Evolutionary conservation across 345 rosid species (phyloP).

Genomic region (Orychophragmus violaceus): DNA sequence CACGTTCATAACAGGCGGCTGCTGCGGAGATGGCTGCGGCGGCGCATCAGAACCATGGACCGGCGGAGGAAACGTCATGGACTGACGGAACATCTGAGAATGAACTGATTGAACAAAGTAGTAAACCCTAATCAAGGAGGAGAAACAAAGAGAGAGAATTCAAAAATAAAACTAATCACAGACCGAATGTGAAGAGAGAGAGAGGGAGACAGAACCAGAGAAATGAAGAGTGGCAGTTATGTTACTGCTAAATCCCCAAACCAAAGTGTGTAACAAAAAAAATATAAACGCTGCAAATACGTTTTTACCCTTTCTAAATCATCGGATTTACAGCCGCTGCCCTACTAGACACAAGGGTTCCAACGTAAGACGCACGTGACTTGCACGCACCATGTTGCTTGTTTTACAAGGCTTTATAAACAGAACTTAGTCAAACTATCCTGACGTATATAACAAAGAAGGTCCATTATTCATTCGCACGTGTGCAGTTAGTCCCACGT

Average conservation of each 20-base stretch:
- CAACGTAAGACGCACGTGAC: slow-evolving; percentile 29
- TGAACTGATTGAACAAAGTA: too few species aligned
- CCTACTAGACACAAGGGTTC: neutral
- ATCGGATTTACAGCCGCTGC: neutral
- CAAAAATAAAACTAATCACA: too few species aligned
- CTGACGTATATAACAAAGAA: neutral
- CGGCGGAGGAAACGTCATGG: too few species aligned
- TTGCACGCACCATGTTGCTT: slow-evolving; percentile 18
- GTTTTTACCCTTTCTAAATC: neutral
- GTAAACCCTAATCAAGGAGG: slow-evolving; percentile 31
- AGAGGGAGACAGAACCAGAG: slow-evolving; percentile 3
- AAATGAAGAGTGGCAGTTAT: slow-evolving; percentile 31
- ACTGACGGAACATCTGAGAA: slow-evolving; percentile 27
- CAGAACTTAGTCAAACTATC: slow-evolving; percentile 11
- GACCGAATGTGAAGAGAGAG: slow-evolving; percentile 10
- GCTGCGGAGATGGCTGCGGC: slow-evolving; percentile 4
- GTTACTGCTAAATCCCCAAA: slow-evolving; percentile 17
- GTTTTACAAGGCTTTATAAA: slow-evolving; percentile 10
- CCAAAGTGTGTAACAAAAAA: slow-evolving; percentile 6
- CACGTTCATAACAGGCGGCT: slow-evolving; percentile 4
- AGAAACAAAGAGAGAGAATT: neutral
- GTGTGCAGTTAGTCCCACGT: slow-evolving; percentile 10
- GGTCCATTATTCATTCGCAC: neutral
- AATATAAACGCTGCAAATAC: neutral
- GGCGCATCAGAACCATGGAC: slow-evolving; percentile 20